A percentile compares a stretch with the other conserved stretches of the same genome.
These are phyloP conservation scores for Globisporangium recalcitrans DNA, from an alignment of 352 stramenopile genomes.

Conservation along the genomic window DNA sequence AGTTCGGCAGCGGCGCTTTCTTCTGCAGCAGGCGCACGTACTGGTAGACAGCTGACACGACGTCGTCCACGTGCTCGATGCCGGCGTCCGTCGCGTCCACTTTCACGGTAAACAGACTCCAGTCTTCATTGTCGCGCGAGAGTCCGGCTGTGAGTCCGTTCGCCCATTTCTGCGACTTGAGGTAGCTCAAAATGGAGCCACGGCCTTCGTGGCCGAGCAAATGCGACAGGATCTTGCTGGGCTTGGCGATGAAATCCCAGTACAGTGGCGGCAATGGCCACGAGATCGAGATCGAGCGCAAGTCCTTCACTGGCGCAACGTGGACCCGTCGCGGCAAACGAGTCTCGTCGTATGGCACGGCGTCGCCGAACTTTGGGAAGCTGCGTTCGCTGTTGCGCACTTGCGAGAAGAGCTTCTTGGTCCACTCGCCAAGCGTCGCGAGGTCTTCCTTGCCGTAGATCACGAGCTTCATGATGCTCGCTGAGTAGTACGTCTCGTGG, in stretches of 20 bases:
- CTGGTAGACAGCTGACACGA: slow-evolving; percentile 59
- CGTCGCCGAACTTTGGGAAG: slow-evolving; percentile 46
- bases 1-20: slow-evolving; percentile 19
- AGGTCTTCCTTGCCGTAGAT: slow-evolving; percentile 88
- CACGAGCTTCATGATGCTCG: slow-evolving; percentile 32
- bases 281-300: slow-evolving; percentile 65
- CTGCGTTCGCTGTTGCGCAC: slow-evolving; percentile 72
- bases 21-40: slow-evolving; percentile 57
- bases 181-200: slow-evolving; percentile 89
- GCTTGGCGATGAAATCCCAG: slow-evolving; percentile 57
- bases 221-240: slow-evolving; percentile 86
- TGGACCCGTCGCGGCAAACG: slow-evolving; percentile 39
- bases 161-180: slow-evolving; percentile 82
- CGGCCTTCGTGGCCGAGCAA: slow-evolving; percentile 92
- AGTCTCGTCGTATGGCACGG: slow-evolving; percentile 43
- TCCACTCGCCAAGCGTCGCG: slow-evolving; percentile 72
- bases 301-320: slow-evolving; percentile 64
- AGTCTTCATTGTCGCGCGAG: slow-evolving; percentile 69
- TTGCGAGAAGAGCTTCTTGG: slow-evolving; percentile 61
- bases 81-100: slow-evolving; percentile 64
- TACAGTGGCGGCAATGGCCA: slow-evolving; percentile 58
- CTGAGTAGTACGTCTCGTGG: slow-evolving; percentile 81
- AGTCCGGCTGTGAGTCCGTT: slow-evolving; percentile 63
- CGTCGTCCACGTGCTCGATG: slow-evolving; percentile 52
- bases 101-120: slow-evolving; percentile 58